phyloP scores from a whole-genome alignment of 116 monocot genomes.

The Posidonia oceanica region DNA sequence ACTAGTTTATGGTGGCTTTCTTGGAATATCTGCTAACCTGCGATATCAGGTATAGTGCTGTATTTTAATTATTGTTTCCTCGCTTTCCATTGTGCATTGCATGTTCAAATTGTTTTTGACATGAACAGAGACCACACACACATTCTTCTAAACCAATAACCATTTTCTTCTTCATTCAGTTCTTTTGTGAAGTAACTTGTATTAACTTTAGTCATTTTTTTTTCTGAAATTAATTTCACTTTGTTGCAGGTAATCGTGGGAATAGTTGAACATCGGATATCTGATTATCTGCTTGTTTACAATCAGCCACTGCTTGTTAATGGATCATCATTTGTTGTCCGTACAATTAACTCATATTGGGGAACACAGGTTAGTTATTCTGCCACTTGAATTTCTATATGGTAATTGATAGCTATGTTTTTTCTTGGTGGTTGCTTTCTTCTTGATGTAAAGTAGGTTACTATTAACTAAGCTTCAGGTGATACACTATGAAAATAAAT shows the following conservation, averaged over 20 bases:
- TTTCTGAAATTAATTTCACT: background rate
- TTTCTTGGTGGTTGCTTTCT: background rate
- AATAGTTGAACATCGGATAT: constrained; percentile 75
- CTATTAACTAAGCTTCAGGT: too few relatives aligned
- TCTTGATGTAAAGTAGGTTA: background rate
- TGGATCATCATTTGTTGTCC: constrained; percentile 62
- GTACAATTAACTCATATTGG: constrained; percentile 94
- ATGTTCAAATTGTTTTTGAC: too few relatives aligned
- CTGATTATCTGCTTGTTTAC: constrained; percentile 56
- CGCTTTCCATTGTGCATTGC: too few relatives aligned
- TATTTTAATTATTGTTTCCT: background rate
- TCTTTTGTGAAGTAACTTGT: background rate
- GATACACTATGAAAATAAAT: too few relatives aligned
- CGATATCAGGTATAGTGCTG: constrained; percentile 67
- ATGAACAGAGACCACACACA: too few relatives aligned
- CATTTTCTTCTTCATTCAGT: background rate
- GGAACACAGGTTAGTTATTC: constrained; percentile 75
- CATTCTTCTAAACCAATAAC: background rate
- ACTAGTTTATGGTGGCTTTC: constrained; percentile 64
- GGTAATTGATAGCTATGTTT: background rate
- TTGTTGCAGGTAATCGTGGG: constrained; percentile 74
- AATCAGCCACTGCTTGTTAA: constrained; percentile 61
- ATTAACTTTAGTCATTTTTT: background rate
- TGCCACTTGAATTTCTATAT: background rate
- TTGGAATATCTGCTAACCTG: constrained; percentile 92